phyloP scores from a whole-genome alignment of 2,329 filamentous ascomycete genomes.

The Paramyrothecium sp. region DNA sequence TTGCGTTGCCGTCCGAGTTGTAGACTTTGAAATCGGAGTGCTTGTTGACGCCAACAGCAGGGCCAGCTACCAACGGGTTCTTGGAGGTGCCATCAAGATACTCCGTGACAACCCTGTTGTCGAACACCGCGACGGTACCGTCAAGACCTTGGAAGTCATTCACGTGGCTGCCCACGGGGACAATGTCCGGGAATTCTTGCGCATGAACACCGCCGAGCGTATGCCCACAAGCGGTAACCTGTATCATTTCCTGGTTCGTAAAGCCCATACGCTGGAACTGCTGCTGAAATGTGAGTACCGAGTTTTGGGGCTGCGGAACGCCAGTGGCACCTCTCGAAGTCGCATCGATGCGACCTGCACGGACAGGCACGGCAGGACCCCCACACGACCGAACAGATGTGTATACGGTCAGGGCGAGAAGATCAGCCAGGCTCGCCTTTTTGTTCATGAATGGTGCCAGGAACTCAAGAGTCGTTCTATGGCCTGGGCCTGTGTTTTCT shows the following conservation, averaged over 20 bases:
- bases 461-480: conserved; percentile 50
- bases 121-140: conserved; percentile 45
- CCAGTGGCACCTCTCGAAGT: conserved; percentile 42
- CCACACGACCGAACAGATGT: conserved; percentile 58
- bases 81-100: conserved; percentile 53
- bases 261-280: conserved; percentile 61
- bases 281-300: conserved; percentile 46
- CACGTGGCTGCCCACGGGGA: conserved; percentile 38
- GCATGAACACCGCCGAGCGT: conserved; percentile 59
- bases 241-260: conserved; percentile 55
- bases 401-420: conserved; percentile 58
- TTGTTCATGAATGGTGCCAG: conserved; percentile 53
- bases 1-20: conserved; percentile 53
- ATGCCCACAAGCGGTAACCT: conserved; percentile 60
- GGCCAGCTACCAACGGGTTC: conserved; percentile 55
- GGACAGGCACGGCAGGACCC: conserved; percentile 52
- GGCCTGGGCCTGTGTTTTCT: conserved; percentile 57
- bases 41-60: conserved; percentile 39
- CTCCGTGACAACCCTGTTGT: conserved; percentile 56
- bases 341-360: conserved; percentile 55
- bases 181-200: conserved; percentile 50
- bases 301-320: conserved; percentile 58
- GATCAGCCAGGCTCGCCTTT: conserved; percentile 51
- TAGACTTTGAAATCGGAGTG: conserved; percentile 58
- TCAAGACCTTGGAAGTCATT: conserved; percentile 48